Conservation (phyloP, 2,329 filamentous ascomycete genomes). For the Coniella vitis region DNA sequence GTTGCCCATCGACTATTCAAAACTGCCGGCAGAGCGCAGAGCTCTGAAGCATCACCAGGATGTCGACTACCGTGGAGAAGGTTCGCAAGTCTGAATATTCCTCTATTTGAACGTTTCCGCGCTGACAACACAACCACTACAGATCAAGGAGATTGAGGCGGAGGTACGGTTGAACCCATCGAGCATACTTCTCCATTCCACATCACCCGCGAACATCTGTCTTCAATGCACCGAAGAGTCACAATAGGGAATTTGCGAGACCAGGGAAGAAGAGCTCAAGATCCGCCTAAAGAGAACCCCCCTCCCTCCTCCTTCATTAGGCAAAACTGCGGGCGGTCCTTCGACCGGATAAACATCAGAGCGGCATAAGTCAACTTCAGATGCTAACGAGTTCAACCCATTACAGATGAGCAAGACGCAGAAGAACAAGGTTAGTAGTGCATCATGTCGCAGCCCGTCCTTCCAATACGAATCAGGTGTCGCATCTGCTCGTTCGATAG, state of each 20-base stretch:
- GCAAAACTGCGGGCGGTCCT: too few species aligned
- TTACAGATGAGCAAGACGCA: constrained; percentile 30
- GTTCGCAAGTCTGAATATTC: constrained; percentile 38
- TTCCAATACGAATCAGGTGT: too few species aligned
- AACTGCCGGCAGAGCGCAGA: not conserved
- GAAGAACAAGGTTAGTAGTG: constrained; percentile 76
- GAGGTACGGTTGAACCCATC: constrained; percentile 56
- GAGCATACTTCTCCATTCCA: not conserved
- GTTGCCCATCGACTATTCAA: not conserved
- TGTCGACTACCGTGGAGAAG: constrained; percentile 98
- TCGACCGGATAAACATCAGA: too few species aligned
- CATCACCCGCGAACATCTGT: not conserved
- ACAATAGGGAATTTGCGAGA: too few species aligned
- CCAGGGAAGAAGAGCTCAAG: too few species aligned
- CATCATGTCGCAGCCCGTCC: too few species aligned
- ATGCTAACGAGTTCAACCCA: not conserved
- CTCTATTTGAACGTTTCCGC: constrained; percentile 4
- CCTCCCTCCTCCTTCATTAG: too few species aligned
- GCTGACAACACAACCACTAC: constrained; percentile 26
- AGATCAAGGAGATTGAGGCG: constrained; percentile 96
- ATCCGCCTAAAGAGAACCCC: too few species aligned
- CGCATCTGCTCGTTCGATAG: too few species aligned
- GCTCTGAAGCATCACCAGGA: constrained; percentile 41
- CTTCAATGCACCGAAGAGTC: not conserved
- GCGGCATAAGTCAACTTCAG: too few species aligned